phyloP scores from a whole-genome alignment of 805 yeast species.

The Ogataea thermomethanolica region DNA sequence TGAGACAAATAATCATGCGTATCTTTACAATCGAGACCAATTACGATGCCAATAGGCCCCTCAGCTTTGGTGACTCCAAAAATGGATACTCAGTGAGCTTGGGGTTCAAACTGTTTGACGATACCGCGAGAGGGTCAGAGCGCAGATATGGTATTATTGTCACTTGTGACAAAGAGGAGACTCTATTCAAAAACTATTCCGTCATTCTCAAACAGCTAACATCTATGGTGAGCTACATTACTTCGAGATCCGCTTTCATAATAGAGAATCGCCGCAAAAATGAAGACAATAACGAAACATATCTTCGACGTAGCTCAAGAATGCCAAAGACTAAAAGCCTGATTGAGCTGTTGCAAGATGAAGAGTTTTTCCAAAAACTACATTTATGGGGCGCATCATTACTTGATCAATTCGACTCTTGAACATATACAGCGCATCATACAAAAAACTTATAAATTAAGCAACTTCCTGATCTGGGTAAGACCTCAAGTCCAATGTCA shows the following conservation, averaged over 20 bases:
- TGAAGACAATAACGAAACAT: constrained; percentile 45
- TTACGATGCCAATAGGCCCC: constrained; percentile 54
- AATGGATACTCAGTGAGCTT: constrained; percentile 59
- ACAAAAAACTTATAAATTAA: not conserved
- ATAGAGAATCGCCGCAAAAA: constrained; percentile 20
- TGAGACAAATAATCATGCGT: constrained; percentile 59
- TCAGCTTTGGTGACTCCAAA: constrained; percentile 58
- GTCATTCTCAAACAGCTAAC: constrained; percentile 40
- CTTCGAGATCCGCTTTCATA: constrained; percentile 20
- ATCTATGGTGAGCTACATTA: constrained; percentile 40
- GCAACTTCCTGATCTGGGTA: constrained; percentile 42
- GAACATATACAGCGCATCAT: not conserved
- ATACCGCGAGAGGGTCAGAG: constrained; percentile 71
- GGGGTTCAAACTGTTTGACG: constrained; percentile 60
- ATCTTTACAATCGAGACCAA: constrained; percentile 66
- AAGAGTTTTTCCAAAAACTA: constrained; percentile 49
- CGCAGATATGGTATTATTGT: constrained; percentile 61
- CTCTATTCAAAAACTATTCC: constrained; percentile 53
- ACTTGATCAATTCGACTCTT: constrained; percentile 29
- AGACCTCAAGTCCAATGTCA: constrained; percentile 67
- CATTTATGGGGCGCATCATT: constrained; percentile 64
- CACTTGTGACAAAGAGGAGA: constrained; percentile 51
- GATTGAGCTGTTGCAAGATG: constrained; percentile 52
- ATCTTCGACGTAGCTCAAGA: constrained; percentile 49
- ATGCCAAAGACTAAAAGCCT: constrained; percentile 54